Conservation (phyloP, 225 moss, liverwort and hornwort species). For the Polytrichum commune region DNA sequence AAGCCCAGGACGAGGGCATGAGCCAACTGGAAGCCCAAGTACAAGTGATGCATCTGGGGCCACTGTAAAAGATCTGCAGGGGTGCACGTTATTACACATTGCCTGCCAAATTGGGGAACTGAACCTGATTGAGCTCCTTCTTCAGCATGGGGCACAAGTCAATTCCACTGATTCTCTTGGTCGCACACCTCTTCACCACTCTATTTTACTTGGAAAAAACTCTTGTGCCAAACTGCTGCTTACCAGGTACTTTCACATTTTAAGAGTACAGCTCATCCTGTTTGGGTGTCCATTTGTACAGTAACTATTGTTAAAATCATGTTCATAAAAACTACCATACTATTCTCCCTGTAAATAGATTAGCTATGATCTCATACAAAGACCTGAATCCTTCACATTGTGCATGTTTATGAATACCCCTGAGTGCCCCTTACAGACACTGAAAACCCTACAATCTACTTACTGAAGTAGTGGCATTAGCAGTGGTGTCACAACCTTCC, state of each 20-base stretch:
- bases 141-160: constrained; percentile 84
- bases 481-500: too few relatives aligned
- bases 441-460: too few relatives aligned
- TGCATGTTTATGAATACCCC: too few relatives aligned
- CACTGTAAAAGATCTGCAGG: constrained; percentile 43
- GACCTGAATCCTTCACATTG: too few relatives aligned
- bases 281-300: too few relatives aligned
- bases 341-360: too few relatives aligned
- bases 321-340: too few relatives aligned
- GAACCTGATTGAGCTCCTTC: constrained; percentile 74
- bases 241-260: constrained; percentile 31
- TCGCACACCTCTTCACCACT: constrained; percentile 82
- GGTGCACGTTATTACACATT: constrained; percentile 71
- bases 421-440: too few relatives aligned
- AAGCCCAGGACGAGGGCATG: constrained; percentile 38
- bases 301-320: too few relatives aligned
- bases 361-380: too few relatives aligned
- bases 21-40: constrained; percentile 28
- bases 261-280: too few relatives aligned
- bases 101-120: constrained; percentile 81
- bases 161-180: constrained; percentile 61
- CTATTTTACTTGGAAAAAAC: constrained; percentile 56
- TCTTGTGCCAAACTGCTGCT: constrained; percentile 82
- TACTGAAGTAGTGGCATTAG: too few relatives aligned
- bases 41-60: constrained; percentile 26